Conservation (phyloP, 768 basidiomycete species). For the Phaffia tasmanica region DNA sequence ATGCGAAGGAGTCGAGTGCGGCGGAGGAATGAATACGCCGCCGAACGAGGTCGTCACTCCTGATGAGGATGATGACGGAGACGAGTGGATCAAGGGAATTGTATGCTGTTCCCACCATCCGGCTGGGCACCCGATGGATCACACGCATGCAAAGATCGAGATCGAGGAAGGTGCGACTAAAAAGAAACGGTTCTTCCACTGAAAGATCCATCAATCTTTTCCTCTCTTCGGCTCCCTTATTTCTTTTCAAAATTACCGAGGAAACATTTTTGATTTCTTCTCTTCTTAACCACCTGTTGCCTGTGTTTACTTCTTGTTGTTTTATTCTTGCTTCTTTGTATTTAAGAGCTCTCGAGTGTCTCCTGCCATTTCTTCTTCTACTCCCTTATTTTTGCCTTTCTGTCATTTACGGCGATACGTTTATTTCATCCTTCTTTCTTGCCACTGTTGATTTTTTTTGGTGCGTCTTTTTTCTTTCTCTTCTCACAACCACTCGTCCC, state of each 20-base stretch:
- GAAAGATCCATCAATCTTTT: not conserved
- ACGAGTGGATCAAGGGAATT: conserved; percentile 75
- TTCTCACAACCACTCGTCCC: not conserved
- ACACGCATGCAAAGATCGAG: conserved; percentile 62
- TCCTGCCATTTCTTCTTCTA: too few relatives aligned
- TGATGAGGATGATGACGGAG: conserved; percentile 51
- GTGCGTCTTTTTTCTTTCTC: conserved; percentile 10
- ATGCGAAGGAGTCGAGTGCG: conserved; percentile 48
- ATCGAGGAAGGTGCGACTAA: conserved; percentile 56
- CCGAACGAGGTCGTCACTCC: conserved; percentile 18
- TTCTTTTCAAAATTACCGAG: not conserved
- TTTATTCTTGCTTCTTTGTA: too few relatives aligned
- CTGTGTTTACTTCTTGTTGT: too few relatives aligned
- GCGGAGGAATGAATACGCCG: conserved; percentile 35
- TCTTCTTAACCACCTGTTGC: too few relatives aligned
- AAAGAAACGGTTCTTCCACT: conserved; percentile 65
- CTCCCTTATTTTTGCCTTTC: not conserved
- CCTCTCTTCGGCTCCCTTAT: not conserved
- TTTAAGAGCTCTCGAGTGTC: too few relatives aligned
- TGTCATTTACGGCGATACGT: conserved; percentile 4
- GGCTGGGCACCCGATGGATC: conserved; percentile 43
- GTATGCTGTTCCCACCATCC: conserved; percentile 37
- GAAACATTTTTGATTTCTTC: too few relatives aligned
- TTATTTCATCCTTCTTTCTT: conserved; percentile 3
- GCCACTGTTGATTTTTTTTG: conserved; percentile 5